These are phyloP conservation scores for Tarenaya hassleriana DNA, from an alignment of 345 rosid genomes.

Conservation along the genomic window DNA sequence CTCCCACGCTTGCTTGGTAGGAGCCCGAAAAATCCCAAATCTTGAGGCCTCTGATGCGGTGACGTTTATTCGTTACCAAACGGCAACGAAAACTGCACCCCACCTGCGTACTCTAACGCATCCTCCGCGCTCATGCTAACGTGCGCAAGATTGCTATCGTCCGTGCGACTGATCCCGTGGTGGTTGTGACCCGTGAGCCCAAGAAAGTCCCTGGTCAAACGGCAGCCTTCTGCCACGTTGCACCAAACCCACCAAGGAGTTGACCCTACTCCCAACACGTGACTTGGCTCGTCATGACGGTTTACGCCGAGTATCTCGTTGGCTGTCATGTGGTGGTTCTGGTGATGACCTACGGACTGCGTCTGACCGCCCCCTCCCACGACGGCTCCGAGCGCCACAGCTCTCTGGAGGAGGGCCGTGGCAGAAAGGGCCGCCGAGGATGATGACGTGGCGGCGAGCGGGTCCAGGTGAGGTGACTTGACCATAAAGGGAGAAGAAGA, in stretches of 20 bases:
- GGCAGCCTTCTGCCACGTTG: constrained; percentile 62
- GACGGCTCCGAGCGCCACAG: constrained; percentile 45
- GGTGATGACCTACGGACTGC: constrained; percentile 32
- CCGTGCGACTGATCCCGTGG: constrained; percentile 14
- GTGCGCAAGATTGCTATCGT: constrained; percentile 24
- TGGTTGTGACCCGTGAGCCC: constrained; percentile 44
- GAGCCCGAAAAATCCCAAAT: constrained; percentile 44
- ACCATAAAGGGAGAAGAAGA: constrained; percentile 22
- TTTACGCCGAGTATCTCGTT: constrained; percentile 25
- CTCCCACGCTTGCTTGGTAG: background rate
- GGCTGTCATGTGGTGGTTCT: constrained; percentile 13
- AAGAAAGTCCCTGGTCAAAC: constrained; percentile 72
- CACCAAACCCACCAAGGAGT: constrained; percentile 29
- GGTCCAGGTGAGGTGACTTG: constrained; percentile 27
- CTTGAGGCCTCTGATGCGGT: constrained; percentile 41
- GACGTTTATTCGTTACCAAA: constrained; percentile 36
- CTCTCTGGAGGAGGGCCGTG: constrained; percentile 92
- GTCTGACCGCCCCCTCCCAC: constrained; percentile 26
- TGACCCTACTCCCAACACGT: constrained; percentile 30
- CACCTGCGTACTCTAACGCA: constrained; percentile 42
- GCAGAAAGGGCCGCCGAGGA: constrained; percentile 50
- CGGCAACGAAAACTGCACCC: constrained; percentile 41
- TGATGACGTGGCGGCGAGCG: constrained; percentile 27
- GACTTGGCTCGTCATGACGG: constrained; percentile 22
- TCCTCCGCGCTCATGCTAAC: constrained; percentile 39